Evolutionary conservation across 2,329 filamentous ascomycete species (phyloP), one percentile per base, ranked within the genome.

Genomic region (Epichloe aotearoae): DNA sequence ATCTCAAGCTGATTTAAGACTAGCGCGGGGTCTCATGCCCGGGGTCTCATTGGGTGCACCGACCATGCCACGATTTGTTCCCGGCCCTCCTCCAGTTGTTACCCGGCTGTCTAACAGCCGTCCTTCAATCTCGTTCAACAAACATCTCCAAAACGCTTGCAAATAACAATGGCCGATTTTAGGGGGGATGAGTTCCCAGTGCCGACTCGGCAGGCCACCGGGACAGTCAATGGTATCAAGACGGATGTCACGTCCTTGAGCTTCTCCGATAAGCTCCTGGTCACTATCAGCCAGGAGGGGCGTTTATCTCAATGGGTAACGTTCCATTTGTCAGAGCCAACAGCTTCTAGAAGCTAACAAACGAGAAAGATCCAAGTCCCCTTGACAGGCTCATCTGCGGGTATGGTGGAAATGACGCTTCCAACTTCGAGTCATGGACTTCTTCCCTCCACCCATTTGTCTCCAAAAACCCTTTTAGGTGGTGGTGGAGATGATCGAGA

Each of bases 221-320:
- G 83, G 3, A 63, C 73, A 3, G 79, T 96, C 54, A 80, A 83
- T 55, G 82, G 80, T 33, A 66, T 83, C 20, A 66, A 75, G 37
- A 97, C 93, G 1, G 81, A 88, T 56, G 83, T 87, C 36, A 82
- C 80, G 39, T 76, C 76, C 11, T 73, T 89, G 50, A 80, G 75
- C 59, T 97, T 97, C 68, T 76, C 83, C 8, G 93, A 97, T 75
- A 95, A 88, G 68, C 88, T 98, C 59, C 70, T 98, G 59, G 73
- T 98, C 55, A 96, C 89, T 1, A 77, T 97, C 53, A 87, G 86
- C 0, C 93, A 97, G 69, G 79, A 84, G 54, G 91, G 90, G 6
- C 79, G 84, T 53, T 70, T 97, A 45, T 86, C 87, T 19, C 93
- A 97, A 74, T 98, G 93, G 93, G 89, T 96, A 73, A 50, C 71